Conservation (phyloP, 352 stramenopile genomes). For the Pythium apleroticum region DNA sequence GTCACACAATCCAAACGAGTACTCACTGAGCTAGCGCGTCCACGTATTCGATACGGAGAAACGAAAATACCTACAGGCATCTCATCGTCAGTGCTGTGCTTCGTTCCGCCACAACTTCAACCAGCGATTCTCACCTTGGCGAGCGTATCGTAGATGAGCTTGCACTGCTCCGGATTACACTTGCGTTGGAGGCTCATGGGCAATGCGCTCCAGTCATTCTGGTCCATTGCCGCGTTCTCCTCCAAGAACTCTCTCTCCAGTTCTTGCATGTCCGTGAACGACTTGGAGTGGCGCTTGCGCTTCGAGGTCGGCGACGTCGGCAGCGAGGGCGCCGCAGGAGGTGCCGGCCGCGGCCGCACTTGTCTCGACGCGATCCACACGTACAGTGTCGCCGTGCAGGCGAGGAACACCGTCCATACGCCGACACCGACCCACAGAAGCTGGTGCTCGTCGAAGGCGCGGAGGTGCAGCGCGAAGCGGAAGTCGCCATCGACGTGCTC, state of each 20-base stretch:
- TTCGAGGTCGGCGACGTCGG: conserved; percentile 75
- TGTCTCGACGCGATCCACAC: conserved; percentile 82
- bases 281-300: conserved; percentile 69
- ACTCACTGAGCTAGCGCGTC: conserved; percentile 47
- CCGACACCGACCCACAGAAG: conserved; percentile 33
- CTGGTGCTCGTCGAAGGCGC: conserved; percentile 12
- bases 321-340: conserved; percentile 32
- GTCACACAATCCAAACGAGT: background rate
- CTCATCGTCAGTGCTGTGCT: background rate
- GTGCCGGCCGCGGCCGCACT: conserved; percentile 56
- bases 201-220: conserved; percentile 69
- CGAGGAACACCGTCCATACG: conserved; percentile 46
- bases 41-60: conserved; percentile 69
- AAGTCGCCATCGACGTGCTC: conserved; percentile 18
- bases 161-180: conserved; percentile 70
- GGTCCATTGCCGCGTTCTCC: conserved; percentile 59
- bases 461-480: conserved; percentile 11
- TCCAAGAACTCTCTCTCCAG: conserved; percentile 60
- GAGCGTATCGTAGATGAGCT: conserved; percentile 77
- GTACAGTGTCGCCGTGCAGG: conserved; percentile 55
- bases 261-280: conserved; percentile 65
- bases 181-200: conserved; percentile 54
- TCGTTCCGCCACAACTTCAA: background rate
- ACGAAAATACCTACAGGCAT: conserved; percentile 58
- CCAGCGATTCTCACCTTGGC: conserved; percentile 41